A percentile compares a stretch with the other conserved stretches of the same genome.
phyloP scores from a whole-genome alignment of 306 rosid genomes.

The Argentina anserina region DNA sequence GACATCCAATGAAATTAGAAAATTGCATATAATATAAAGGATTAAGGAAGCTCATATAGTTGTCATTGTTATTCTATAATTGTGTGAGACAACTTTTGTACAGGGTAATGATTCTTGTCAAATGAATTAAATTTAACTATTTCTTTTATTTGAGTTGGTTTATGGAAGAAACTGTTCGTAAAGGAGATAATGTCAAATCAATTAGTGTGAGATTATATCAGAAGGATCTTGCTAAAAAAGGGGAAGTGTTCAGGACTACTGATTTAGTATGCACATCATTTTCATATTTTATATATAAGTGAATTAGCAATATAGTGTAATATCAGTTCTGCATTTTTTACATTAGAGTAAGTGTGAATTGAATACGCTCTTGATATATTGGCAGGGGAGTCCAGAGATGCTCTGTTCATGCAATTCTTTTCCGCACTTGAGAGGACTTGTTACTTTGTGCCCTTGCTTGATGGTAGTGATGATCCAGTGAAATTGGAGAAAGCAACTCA shows the following conservation, averaged over 20 bases:
- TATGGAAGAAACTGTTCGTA: neutral
- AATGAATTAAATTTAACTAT: neutral
- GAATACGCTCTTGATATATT: constrained; percentile 20
- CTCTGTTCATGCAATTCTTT: constrained; percentile 72
- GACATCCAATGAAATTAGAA: neutral
- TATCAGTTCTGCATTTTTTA: constrained; percentile 3
- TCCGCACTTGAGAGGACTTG: constrained; percentile 66
- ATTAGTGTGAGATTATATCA: neutral
- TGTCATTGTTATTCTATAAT: neutral
- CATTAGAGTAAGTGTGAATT: neutral
- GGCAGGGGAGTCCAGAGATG: constrained; percentile 71
- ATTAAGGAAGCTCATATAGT: too few relatives aligned
- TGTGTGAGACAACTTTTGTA: neutral
- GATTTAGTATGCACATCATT: neutral
- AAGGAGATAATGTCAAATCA: neutral
- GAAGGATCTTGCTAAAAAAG: neutral
- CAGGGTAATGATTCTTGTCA: neutral
- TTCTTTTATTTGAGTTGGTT: neutral
- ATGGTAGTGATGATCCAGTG: constrained; percentile 68
- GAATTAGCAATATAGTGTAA: neutral
- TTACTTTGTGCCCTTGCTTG: constrained; percentile 53
- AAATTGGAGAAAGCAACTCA: constrained; percentile 71
- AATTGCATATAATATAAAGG: too few relatives aligned
- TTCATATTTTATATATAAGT: constrained; percentile 4
- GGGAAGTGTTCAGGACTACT: neutral